A percentile compares a stretch with the other conserved stretches of the same genome.
phyloP scores from a whole-genome alignment of 139 green algal genomes.

The Prasinococcaceae sp. region DNA sequence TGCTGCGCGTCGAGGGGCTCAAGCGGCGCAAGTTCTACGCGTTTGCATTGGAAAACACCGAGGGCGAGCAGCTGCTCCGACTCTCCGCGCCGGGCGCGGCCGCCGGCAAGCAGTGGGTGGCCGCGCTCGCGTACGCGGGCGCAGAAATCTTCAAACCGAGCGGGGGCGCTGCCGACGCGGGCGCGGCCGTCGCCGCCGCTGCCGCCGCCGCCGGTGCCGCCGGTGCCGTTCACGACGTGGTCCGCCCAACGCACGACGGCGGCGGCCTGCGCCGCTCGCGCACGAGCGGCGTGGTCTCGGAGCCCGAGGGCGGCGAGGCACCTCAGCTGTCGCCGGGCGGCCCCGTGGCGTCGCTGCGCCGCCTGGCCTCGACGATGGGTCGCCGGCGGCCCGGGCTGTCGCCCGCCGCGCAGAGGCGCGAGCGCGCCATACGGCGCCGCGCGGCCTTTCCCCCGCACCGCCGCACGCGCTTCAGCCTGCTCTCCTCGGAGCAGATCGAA shows the following conservation, averaged over 20 bases:
- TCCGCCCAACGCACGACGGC: no score
- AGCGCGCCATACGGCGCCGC: not conserved
- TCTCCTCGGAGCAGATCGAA: slow-evolving; percentile 9
- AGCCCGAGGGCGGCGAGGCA: no score
- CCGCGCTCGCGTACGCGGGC: not conserved
- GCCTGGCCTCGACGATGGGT: no score
- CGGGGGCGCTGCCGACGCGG: not conserved
- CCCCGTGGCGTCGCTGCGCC: no score
- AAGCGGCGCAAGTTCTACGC: slow-evolving; percentile 1
- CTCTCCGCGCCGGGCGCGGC: not conserved
- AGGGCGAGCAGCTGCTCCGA: not conserved
- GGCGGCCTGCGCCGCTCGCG: no score
- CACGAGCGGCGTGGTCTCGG: no score
- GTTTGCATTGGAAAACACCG: not conserved
- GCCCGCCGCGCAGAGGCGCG: no score
- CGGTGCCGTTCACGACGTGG: no score
- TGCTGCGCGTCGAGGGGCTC: not conserved
- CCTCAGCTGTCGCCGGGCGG: no score
- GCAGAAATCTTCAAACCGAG: not conserved
- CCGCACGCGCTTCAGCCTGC: slow-evolving; percentile 8
- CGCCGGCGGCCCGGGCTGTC: no score
- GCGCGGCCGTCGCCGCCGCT: not conserved
- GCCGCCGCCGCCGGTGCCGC: no score
- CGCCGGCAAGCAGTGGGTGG: not conserved
- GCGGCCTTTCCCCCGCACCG: slow-evolving; percentile 1